Conservation (phyloP, 1,284 basidiomycete species). For the Mycena sp. region DNA sequence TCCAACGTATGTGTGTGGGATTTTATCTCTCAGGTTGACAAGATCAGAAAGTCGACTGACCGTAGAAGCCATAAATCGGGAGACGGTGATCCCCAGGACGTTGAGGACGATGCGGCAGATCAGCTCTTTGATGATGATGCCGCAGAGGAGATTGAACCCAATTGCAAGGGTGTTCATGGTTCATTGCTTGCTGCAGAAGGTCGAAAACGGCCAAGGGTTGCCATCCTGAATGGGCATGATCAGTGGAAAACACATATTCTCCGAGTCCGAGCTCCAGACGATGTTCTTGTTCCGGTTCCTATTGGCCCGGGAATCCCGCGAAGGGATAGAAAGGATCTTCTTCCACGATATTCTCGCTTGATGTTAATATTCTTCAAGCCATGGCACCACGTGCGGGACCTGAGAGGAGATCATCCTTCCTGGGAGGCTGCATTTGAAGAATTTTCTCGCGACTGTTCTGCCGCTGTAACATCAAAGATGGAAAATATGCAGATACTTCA, state of each 20-base stretch:
- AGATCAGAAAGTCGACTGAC: slow-evolving; percentile 9
- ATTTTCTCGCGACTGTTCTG: neutral
- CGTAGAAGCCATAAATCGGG: neutral
- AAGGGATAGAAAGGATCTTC: slow-evolving; percentile 27
- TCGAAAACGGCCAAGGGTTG: neutral
- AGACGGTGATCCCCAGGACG: neutral
- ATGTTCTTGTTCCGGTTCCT: slow-evolving; percentile 34
- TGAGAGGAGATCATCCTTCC: slow-evolving; percentile 19
- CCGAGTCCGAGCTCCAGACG: neutral
- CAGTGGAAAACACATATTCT: neutral
- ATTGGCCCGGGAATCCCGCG: slow-evolving; percentile 41
- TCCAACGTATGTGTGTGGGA: slow-evolving; percentile 42
- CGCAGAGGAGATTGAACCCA: neutral
- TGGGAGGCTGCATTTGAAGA: neutral
- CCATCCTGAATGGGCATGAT: neutral
- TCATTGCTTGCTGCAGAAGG: neutral
- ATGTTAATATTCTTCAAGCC: slow-evolving; percentile 44
- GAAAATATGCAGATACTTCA: too few species aligned
- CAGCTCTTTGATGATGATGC: neutral
- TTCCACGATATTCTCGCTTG: too few species aligned
- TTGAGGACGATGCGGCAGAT: too few species aligned
- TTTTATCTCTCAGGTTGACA: too few species aligned
- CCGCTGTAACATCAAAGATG: neutral
- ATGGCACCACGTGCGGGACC: slow-evolving; percentile 37
- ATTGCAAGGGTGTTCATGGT: neutral